Evolutionary conservation across 2,329 filamentous ascomycete species (phyloP), one percentile per base, ranked within the genome.

Genomic region (Hawksworthiomyces lignivorus): DNA sequence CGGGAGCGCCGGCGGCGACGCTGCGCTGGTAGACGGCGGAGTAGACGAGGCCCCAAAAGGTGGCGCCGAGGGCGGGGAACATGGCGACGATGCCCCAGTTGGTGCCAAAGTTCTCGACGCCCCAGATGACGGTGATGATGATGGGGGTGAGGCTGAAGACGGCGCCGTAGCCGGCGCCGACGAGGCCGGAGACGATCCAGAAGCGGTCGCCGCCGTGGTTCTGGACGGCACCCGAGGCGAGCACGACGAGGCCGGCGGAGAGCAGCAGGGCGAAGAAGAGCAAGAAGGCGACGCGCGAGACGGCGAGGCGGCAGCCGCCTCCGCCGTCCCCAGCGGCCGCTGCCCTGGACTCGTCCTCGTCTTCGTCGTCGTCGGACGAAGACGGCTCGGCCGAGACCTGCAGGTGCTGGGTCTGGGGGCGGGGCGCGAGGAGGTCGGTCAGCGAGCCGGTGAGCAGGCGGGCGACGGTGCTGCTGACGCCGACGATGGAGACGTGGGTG

Each of bases 41-140:
- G 60, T 97, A 98, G n/a, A 96, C 68, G 1, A 92, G 62, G 0
- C 89, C 87, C 88, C 90, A 98, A 24, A 95, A 73, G 0, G 87
- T 87, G 0, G 90, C 88, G 0, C 90, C 92, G 0, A 84, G 64
- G 0, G 92, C 92, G 3, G 92, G 92, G 43, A 90, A 81, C 70
- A 94, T 92, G 31, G 89, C 88, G 7, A 97, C 80, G 47, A 97
- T 89, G 9, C 92, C 92, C 80, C 90, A 98, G 55, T 98, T 97
- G 1, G 92, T 98, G 44, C 87, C 92, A 58, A 98, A 97, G 60
- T 97, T 98, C 67, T 97, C 89, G 0, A 95, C 88, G 20, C 92
- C 92, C 92, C 92, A 98, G 34, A 98, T 90, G 9, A 96, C 88
- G n/a, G 82, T 87, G 52, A 96, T 84, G 43, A 97, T 86, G 50